Percentiles rank a stretch among this genome's conserved stretches.
Evolutionary conservation across 768 basidiomycete genomes (phyloP).

Genomic region (Hygrophoropsis aurantiaca): DNA sequence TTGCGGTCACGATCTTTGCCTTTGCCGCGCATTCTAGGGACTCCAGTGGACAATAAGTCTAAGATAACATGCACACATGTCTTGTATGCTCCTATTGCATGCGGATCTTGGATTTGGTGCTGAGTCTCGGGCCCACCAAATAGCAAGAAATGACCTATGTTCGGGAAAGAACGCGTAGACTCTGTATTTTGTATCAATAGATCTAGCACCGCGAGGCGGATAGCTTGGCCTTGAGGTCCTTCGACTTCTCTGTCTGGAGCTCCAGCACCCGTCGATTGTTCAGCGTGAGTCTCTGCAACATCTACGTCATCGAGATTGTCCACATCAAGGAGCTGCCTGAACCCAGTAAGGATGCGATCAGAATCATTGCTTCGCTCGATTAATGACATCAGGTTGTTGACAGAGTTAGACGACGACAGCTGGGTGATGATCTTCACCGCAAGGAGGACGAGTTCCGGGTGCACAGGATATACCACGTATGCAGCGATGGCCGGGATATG

Average conservation of each 20-base stretch:
- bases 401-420: conserved; percentile 65
- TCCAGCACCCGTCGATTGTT: conserved; percentile 71
- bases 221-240: conserved; percentile 61
- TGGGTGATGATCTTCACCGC: conserved; percentile 73
- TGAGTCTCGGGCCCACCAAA: conserved; percentile 65
- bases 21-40: conserved; percentile 55
- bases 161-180: conserved; percentile 65
- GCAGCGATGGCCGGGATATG: conserved; percentile 82
- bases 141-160: conserved; percentile 84
- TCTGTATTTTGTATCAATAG: conserved; percentile 78
- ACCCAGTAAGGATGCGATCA: conserved; percentile 81
- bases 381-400: conserved; percentile 73
- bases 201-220: conserved; percentile 75
- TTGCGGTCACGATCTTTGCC: conserved; percentile 38
- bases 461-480: conserved; percentile 66
- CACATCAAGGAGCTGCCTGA: conserved; percentile 60
- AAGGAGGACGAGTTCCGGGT: conserved; percentile 73
- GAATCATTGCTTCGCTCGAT: conserved; percentile 82
- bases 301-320: conserved; percentile 65
- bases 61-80: conserved; percentile 83
- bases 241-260: conserved; percentile 52
- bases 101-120: conserved; percentile 74
- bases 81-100: conserved; percentile 64
- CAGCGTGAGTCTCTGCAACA: conserved; percentile 56
- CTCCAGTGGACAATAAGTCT: conserved; percentile 70